Percentiles rank a stretch among this genome's conserved stretches.
These are phyloP conservation scores for Pyrenophora teres DNA, from an alignment of 2,329 filamentous ascomycete genomes.

Conservation along the genomic window DNA sequence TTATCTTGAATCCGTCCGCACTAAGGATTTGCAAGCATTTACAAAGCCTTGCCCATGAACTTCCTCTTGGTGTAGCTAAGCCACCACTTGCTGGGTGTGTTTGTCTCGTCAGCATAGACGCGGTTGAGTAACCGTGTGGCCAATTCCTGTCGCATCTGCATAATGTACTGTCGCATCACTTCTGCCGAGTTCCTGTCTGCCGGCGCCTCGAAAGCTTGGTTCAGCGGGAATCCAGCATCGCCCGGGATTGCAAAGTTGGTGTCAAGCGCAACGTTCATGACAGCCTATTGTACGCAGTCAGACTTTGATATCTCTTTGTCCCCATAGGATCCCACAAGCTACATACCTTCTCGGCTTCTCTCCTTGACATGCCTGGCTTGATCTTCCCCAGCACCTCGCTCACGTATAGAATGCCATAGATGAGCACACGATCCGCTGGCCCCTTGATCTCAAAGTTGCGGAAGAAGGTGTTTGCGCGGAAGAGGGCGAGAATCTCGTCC, in stretches of 20 bases:
- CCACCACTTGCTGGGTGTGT: conserved; percentile 82
- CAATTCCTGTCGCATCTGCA: conserved; percentile 91
- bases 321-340: conserved; percentile 25
- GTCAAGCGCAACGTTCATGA: conserved; percentile 89
- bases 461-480: conserved; percentile 98
- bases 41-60: conserved; percentile 88
- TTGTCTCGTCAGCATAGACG: conserved; percentile 76
- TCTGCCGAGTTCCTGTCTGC: conserved; percentile 87
- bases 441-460: conserved; percentile 99
- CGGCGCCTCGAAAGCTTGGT: conserved; percentile 94
- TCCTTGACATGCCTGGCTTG: conserved; percentile 69
- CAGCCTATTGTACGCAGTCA: conserved; percentile 59
- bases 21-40: conserved; percentile 1
- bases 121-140: conserved; percentile 80
- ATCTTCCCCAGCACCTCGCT: conserved; percentile 90
- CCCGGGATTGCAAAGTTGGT: conserved; percentile 92
- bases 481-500: conserved; percentile 89
- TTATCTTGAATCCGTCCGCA: no score
- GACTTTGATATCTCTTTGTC: conserved; percentile 28
- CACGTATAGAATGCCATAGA: conserved; percentile 95
- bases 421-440: conserved; percentile 87
- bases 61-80: conserved; percentile 98
- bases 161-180: conserved; percentile 82
- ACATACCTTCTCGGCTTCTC: conserved; percentile 67
- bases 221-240: conserved; percentile 89